These are phyloP conservation scores for Withania somnifera DNA, from an alignment of 305 asterid genomes.

Conservation along the genomic window DNA sequence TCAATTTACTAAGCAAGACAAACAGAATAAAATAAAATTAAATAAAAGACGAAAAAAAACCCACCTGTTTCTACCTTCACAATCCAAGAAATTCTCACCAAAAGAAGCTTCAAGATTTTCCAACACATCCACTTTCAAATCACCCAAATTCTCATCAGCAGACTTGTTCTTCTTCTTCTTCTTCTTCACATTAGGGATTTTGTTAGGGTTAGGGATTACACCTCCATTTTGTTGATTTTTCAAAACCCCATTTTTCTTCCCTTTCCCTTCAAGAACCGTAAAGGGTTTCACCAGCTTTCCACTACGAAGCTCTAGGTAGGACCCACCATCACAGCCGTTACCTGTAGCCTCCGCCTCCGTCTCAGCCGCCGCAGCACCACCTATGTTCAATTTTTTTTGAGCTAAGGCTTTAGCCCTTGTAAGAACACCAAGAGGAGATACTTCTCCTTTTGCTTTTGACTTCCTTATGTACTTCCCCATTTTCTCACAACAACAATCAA, in stretches of 20 bases:
- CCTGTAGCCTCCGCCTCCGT: neutral
- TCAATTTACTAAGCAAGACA: neutral
- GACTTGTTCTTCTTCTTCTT: too few relatives aligned
- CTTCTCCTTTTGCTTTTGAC: conserved; percentile 9
- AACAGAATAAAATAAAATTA: neutral
- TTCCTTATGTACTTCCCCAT: conserved; percentile 22
- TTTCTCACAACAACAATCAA: neutral
- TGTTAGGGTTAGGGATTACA: too few relatives aligned
- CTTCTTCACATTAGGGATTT: too few relatives aligned
- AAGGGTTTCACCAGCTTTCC: conserved; percentile 13
- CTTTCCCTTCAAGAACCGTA: conserved; percentile 1
- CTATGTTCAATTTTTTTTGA: too few relatives aligned
- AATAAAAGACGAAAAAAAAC: neutral
- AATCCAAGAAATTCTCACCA: conserved; percentile 14
- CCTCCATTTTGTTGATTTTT: neutral
- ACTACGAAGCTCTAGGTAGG: conserved; percentile 25
- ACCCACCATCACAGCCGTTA: conserved; percentile 9
- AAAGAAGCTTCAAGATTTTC: too few relatives aligned
- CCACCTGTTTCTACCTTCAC: conserved; percentile 18
- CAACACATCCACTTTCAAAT: too few relatives aligned
- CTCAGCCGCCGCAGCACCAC: too few relatives aligned
- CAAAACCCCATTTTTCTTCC: conserved; percentile 1
- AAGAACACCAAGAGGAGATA: conserved; percentile 18
- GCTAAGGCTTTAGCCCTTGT: conserved; percentile 30
- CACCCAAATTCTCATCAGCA: too few relatives aligned